Evolutionary conservation across 345 rosid species (phyloP), one percentile per base, ranked within the genome.

Genomic region (Physaria fendleri): DNA sequence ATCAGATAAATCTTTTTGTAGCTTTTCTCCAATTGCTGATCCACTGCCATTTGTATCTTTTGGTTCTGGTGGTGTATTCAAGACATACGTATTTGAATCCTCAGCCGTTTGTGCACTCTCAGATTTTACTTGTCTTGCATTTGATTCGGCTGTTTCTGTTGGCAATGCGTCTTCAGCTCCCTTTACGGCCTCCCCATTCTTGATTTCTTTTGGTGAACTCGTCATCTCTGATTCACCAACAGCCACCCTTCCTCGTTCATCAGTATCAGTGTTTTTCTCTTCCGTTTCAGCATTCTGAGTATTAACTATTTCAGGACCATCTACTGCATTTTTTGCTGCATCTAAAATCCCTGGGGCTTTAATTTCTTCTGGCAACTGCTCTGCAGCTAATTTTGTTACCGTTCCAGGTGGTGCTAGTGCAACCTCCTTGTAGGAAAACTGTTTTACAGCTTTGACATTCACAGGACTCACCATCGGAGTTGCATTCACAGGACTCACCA

Each of bases 401-500:
- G 95, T 84, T 64, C 99, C 99, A 24, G 94, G 99, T 41, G 94
- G 95, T 44, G 97, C 97, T 74, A 89, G 67, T 48, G 99, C 99
- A 70, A 93, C 99, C 78, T 93, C 99, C 73, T 93, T 93, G 70
- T 93, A 93, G 71, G 99, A 86, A 77, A 93, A 89, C 28, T 79
- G 78, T 67, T 83, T 93, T 72, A 97, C 99, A 58, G 89, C 85
- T 65, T 81, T 83, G 62, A 79, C 80, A 59, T 73, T 82, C 68
- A 85, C 71, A 29, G 90, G 77, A 69, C 76, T 78, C 50, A 77
- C 63, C 25, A 62, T 54, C n/a, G 81, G 56, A 59, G 79, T 48
- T 28, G 81, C 66, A n/a, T n/a, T n/a, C n/a, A n/a, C n/a, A n/a
- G n/a, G n/a, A n/a, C n/a, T n/a, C n/a, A n/a, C n/a, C n/a, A n/a